Evolutionary conservation across 257 asterid genomes (phyloP).

Genomic region (Petrea volubilis): DNA sequence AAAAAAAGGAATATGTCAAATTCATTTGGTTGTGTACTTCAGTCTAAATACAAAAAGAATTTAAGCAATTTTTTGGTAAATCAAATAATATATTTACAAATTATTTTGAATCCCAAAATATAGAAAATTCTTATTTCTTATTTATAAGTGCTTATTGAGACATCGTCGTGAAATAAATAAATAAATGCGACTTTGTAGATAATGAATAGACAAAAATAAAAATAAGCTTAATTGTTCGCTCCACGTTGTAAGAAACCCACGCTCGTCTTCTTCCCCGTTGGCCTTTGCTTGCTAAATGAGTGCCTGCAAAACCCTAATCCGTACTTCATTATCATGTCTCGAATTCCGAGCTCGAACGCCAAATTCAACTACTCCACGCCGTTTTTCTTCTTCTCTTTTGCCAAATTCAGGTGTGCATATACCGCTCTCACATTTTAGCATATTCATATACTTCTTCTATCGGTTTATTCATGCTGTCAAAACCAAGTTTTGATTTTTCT

Average conservation of each 20-base stretch:
- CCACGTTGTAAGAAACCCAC: constrained; percentile 8
- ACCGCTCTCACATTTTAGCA: not conserved
- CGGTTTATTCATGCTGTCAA: no score
- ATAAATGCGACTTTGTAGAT: not conserved
- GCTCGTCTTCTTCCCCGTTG: constrained; percentile 19
- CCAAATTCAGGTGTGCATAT: constrained; percentile 37
- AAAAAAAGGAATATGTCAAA: no score
- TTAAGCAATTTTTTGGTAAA: no score
- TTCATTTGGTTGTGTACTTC: no score
- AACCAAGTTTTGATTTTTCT: constrained; percentile 13
- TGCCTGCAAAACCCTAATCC: constrained; percentile 79
- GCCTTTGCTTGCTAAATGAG: constrained; percentile 52
- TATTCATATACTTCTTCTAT: not conserved
- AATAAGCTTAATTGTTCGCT: not conserved
- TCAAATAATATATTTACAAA: no score
- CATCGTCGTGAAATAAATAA: no score
- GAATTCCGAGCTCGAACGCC: constrained; percentile 37
- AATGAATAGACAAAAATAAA: not conserved
- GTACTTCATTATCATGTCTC: constrained; percentile 51
- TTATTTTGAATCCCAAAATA: no score
- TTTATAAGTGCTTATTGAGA: no score
- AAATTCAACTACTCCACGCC: constrained; percentile 20
- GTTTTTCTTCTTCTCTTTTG: constrained; percentile 30
- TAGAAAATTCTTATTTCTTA: no score
- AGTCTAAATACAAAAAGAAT: no score